These are phyloP conservation scores for Pythium folliculosum DNA, from an alignment of 352 stramenopile genomes.

Conservation along the genomic window DNA sequence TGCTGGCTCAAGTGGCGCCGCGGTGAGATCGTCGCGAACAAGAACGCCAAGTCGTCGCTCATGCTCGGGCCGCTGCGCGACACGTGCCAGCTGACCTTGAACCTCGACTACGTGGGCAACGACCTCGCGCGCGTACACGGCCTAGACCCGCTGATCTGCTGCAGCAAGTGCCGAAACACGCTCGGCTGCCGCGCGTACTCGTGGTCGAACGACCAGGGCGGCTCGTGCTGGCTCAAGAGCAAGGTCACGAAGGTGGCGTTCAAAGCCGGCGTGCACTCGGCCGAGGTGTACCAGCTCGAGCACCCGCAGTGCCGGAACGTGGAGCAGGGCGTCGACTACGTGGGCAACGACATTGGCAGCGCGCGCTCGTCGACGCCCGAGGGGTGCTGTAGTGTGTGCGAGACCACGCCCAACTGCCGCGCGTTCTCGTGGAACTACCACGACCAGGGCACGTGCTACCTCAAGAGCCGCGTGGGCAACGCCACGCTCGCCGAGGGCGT, in stretches of 20 bases:
- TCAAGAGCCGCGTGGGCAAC: constrained; percentile 29
- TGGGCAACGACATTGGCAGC: constrained; percentile 10
- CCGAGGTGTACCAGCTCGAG: constrained; percentile 6
- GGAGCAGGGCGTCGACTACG: not conserved
- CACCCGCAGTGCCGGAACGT: not conserved
- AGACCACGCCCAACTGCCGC: constrained; percentile 30
- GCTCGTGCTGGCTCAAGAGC: constrained; percentile 47
- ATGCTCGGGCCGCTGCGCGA: not conserved
- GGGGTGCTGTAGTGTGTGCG: constrained; percentile 42
- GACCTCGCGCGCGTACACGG: constrained; percentile 11
- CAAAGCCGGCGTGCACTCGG: constrained; percentile 18
- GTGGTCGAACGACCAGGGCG: constrained; percentile 52
- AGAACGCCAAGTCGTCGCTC: not conserved
- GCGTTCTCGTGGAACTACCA: constrained; percentile 50
- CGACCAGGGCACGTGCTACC: constrained; percentile 30
- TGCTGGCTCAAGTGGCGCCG: constrained; percentile 51
- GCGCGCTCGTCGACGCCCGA: not conserved
- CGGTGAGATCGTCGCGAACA: not conserved
- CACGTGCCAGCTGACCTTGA: not conserved
- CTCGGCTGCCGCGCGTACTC: constrained; percentile 54
- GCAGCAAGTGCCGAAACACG: constrained; percentile 34
- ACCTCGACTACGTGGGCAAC: constrained; percentile 18
- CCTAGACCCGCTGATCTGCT: constrained; percentile 23
- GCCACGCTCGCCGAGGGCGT: not conserved
- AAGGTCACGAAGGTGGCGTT: not conserved